phyloP scores from a whole-genome alignment of 1,284 basidiomycete species.

The Schizophyllum commune region DNA sequence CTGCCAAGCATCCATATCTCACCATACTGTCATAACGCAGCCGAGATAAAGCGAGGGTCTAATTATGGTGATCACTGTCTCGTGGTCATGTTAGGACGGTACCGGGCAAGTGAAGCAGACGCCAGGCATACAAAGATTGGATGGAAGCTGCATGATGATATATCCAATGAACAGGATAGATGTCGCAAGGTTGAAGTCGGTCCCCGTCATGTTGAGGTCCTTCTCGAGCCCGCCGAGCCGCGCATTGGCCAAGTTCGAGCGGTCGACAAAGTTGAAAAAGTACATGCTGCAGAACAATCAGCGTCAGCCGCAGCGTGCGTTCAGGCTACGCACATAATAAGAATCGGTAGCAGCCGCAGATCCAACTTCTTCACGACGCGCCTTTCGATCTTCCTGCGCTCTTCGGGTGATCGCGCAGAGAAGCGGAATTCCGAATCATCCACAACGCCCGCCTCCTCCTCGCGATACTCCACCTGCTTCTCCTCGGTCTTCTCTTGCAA shows the following conservation, averaged over 20 bases:
- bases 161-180: slow-evolving; percentile 1
- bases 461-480: not conserved
- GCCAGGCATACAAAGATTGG: not conserved
- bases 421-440: not conserved
- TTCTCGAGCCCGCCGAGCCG: not conserved
- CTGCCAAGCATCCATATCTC: not conserved
- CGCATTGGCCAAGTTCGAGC: not conserved
- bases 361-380: not conserved
- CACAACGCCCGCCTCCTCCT: not conserved
- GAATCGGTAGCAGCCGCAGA: not conserved
- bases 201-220: not conserved
- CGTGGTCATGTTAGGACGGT: not conserved
- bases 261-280: slow-evolving; percentile 1
- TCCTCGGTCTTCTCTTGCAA: not conserved
- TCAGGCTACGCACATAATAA: not conserved
- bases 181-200: slow-evolving; percentile 1
- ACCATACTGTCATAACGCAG: slow-evolving; percentile 14
- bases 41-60: not conserved
- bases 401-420: not conserved
- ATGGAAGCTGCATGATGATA: not conserved
- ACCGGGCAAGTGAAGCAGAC: not conserved
- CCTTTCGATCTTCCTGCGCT: not conserved
- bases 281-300: not conserved
- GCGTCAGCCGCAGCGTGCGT: not conserved
- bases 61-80: not conserved